phyloP scores from a whole-genome alignment of 1,284 basidiomycete genomes.

The Cryptococcus sp. region DNA sequence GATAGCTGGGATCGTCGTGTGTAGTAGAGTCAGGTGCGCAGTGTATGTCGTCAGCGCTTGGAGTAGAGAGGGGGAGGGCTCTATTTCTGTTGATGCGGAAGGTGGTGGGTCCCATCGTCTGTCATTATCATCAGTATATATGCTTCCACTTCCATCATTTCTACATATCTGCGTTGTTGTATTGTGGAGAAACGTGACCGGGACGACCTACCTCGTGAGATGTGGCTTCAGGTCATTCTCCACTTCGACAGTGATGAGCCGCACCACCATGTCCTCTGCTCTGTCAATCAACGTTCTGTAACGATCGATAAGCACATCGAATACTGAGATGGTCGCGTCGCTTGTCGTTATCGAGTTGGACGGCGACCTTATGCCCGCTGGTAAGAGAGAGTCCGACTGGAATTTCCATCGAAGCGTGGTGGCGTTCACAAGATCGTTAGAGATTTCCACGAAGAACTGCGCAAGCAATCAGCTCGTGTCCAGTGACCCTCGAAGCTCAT shows the following conservation, averaged over 20 bases:
- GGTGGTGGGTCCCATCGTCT: conserved; percentile 50
- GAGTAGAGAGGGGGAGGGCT: conserved; percentile 65
- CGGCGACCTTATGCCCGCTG: conserved; percentile 8
- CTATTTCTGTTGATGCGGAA: conserved; percentile 28
- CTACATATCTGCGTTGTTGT: neutral
- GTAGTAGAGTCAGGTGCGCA: conserved; percentile 67
- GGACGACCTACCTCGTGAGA: conserved; percentile 56
- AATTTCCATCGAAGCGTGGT: conserved; percentile 19
- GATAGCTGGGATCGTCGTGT: conserved; percentile 62
- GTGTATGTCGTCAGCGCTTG: conserved; percentile 71
- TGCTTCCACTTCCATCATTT: neutral
- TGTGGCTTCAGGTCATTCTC: conserved; percentile 72
- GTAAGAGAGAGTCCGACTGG: conserved; percentile 49
- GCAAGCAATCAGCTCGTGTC: neutral
- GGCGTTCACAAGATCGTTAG: conserved; percentile 67
- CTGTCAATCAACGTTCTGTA: conserved; percentile 66
- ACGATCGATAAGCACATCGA: conserved; percentile 67
- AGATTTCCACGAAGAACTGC: conserved; percentile 86
- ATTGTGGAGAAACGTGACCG: neutral
- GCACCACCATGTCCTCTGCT: conserved; percentile 82
- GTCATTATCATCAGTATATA: neutral
- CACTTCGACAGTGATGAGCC: conserved; percentile 75
- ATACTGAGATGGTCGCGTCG: conserved; percentile 62
- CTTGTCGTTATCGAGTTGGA: neutral
- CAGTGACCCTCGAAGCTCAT: neutral